Base-by-base conservation (phyloP, 805 yeast genomes). In the Ogataea pignaliae region DNA sequence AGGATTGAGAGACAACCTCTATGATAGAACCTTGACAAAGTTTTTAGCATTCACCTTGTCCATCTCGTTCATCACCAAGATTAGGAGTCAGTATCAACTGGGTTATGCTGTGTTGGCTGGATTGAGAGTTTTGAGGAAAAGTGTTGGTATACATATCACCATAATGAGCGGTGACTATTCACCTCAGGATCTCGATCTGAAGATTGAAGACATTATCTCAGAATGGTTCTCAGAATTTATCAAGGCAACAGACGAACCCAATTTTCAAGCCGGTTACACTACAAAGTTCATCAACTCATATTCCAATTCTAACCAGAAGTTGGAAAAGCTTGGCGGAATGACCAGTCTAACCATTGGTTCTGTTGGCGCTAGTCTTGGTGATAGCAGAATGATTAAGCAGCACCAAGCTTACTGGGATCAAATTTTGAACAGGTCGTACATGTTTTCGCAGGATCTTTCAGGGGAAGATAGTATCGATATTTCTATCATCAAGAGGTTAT, bases 31-130 rank as follows among this genome's bases (percentile, higher is more conserved):
- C 0, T 43, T 80, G 44, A 72, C 84, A 0, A 65, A 64, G 16
- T 56, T 84, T 5, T 50, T 75, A 1, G 71, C 77, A 1, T 75
- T 68, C 55, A 40, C 75, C n/a, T 52, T 83, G 51, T 66, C 78
- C 0, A 49, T 67, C 8, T 61, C 71, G 1, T 64, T 78, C 15
- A 60, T 66, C 1, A 64, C 71, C 2, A 80, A 75, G 38, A 59
- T 84, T 14, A 63, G 90, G 47, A 71, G 70, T 15, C 73, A 72
- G 51, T 72, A 71, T 45, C 85, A 79, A 49, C 59, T 85, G 43
- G 90, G 88, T 0, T 85, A 85, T 55, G 69, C 73, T 5, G 78
- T 82, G 0, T 51, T 73, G n/a, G 76, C 81, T 16, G 88, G 88
- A 0, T 43, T 72, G 21, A 63, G 85, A 46, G 52, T 74, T 0